Evolutionary conservation across 768 basidiomycete species (phyloP).

Genomic region (Mycena vulgaris): DNA sequence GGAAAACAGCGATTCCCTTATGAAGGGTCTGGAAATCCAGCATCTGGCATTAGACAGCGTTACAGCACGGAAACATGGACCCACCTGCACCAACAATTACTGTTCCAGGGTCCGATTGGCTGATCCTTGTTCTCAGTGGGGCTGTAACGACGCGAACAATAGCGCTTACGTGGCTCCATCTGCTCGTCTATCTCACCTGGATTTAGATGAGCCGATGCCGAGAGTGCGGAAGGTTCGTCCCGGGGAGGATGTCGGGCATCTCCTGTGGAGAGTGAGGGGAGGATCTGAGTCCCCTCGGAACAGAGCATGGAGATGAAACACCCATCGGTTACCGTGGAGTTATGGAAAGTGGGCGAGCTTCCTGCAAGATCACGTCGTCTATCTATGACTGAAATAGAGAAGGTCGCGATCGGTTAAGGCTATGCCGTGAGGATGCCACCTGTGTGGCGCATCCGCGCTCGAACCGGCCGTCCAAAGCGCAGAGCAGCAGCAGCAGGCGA

Average conservation of each 20-base stretch:
- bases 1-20: constrained; percentile 1
- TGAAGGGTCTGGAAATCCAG: neutral
- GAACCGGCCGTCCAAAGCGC: neutral
- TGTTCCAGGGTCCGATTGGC: neutral
- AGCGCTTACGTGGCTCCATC: neutral
- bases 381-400: constrained; percentile 1
- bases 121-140: constrained; percentile 21
- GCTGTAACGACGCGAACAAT: constrained; percentile 1
- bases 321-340: neutral
- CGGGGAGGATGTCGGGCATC: neutral
- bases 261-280: neutral
- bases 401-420: constrained; percentile 14
- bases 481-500: neutral
- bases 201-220: neutral
- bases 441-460: neutral
- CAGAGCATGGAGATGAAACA: neutral
- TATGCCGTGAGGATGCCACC: constrained; percentile 13
- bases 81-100: constrained; percentile 22
- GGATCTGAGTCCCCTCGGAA: too few species aligned
- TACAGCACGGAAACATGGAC: constrained; percentile 16
- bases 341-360: neutral
- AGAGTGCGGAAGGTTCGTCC: neutral
- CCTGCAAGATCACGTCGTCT: neutral
- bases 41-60: constrained; percentile 7
- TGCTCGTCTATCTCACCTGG: neutral